phyloP scores from a whole-genome alignment of 148 eudicot genomes.

The Pharnaceum exiguum region DNA sequence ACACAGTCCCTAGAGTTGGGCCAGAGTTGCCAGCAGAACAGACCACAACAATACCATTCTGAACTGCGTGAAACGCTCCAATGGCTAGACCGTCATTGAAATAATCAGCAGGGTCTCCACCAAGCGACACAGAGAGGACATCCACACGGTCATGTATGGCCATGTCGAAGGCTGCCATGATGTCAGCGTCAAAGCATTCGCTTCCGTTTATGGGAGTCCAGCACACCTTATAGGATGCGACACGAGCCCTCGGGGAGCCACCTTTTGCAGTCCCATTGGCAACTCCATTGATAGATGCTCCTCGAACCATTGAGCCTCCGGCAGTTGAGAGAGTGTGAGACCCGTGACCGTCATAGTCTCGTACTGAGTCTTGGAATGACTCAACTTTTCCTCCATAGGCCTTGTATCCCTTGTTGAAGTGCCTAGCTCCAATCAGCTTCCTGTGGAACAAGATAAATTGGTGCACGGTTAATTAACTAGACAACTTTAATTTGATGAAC shows the following conservation, averaged over 20 bases:
- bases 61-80: constrained; percentile 56
- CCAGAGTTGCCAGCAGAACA: constrained; percentile 70
- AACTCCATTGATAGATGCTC: constrained; percentile 32
- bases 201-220: constrained; percentile 24
- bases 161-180: constrained; percentile 46
- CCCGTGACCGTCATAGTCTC: constrained; percentile 66
- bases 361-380: constrained; percentile 19
- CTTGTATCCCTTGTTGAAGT: constrained; percentile 37
- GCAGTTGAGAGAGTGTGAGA: constrained; percentile 75
- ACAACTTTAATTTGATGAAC: background rate
- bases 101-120: constrained; percentile 31
- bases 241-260: constrained; percentile 69
- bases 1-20: constrained; percentile 27
- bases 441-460: too few species aligned
- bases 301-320: constrained; percentile 55
- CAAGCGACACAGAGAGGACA: constrained; percentile 55
- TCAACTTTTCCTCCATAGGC: background rate
- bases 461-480: too few species aligned
- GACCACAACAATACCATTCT: constrained; percentile 43
- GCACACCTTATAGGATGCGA: constrained; percentile 72
- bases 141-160: constrained; percentile 71
- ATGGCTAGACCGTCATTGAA: constrained; percentile 37
- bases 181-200: constrained; percentile 44
- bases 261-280: constrained; percentile 65
- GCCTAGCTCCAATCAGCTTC: constrained; percentile 72